Evolutionary conservation across 441 rosid species (phyloP), one percentile per base, ranked within the genome.

Genomic region (Hura crepitans): DNA sequence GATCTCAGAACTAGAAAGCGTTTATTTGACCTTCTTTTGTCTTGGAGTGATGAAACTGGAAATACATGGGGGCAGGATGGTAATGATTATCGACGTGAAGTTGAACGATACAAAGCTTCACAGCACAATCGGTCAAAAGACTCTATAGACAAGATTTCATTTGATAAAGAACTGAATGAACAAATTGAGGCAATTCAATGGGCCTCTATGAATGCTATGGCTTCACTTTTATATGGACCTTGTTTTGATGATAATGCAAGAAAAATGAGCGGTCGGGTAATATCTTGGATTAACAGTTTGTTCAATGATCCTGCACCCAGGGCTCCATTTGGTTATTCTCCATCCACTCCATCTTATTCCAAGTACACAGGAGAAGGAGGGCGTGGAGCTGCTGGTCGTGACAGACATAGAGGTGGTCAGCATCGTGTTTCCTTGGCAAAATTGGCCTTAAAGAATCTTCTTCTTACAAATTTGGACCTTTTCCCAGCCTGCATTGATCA

Each of bases 191-290:
- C 97, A 62, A 89, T 93, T 62, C 99, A 96, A 77, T 96, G 97
- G 97, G 98, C 92, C 72, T 93, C 99, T 46, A 85, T 91, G 95
- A 89, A 88, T 85, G 98, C 99, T 49, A 90, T 96, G 89, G 97
- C 98, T 74, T 93, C 98, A 49, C 94, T 96, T 73, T 84, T 96
- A 61, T 89, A 96, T 78, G 99, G 99, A 67, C 92, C 96, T 53
- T 96, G 98, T 78, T 96, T 96, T 85, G 99, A 93, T 74, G 99
- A 96, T 80, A 93, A 89, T 85, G 96, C 98, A 37, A 88, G 98
- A 80, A 96, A 93, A 87, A 93, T 93, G 99, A 86, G 93, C 75
- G 99, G 99, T 64, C 82, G 98, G 75, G 92, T 96, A 71, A 91
- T 96, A 79, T 86, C 87, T 76, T 96, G 99, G 99, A 93, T 96